Base-by-base conservation (phyloP, 2,329 filamentous ascomycete genomes). In the Penicillium expansum region DNA sequence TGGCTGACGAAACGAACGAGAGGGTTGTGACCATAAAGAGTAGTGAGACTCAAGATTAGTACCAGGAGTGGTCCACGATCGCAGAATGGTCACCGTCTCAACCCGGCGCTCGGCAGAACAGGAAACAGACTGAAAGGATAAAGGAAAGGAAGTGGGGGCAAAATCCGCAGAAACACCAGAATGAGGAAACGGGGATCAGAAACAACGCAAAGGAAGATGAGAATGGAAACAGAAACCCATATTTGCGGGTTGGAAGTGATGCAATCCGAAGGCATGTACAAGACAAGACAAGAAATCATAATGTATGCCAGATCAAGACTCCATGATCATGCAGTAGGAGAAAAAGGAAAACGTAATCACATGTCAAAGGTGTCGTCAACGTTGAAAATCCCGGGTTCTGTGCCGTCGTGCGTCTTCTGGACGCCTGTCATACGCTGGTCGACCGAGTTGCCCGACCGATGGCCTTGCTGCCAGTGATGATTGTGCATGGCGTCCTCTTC, bases 341-440 rank as follows among this genome's bases (percentile, higher is more conserved):
- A 41, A 37, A 58, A 59, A 52, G 53, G 43, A 59, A 63, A 58
- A 67, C 68, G 67, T 72, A 64, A 71, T 76, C 73, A 77, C 71
- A 77, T 76, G 66, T 76, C 74, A 71, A 77, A 76, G 62, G 76
- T 72, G 58, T 75, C 73, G 60, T 76, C 74, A 70, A 76, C 74
- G 59, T 75, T 74, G 63, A 77, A 77, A 53, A 77, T 76, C 27
- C 71, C 75, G 9, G 69, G 64, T 57, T 77, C 75, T 20, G 69
- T 66, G 48, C 66, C 63, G 30, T 77, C 74, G 43, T 68, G 67
- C 14, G 71, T 74, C 66, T 71, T 74, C 54, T 76, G 73, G 30
- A 77, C 69, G 24, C 76, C 77, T 53, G 72, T 76, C 76, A 79
- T 79, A 57, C 73, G 74, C 58, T 76, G 74, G 57, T 76, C 74